Percentiles rank a stretch among this genome's conserved stretches.
Evolutionary conservation across 139 green algal genomes (phyloP).

Genomic region (Ettlia oleoabundans): DNA sequence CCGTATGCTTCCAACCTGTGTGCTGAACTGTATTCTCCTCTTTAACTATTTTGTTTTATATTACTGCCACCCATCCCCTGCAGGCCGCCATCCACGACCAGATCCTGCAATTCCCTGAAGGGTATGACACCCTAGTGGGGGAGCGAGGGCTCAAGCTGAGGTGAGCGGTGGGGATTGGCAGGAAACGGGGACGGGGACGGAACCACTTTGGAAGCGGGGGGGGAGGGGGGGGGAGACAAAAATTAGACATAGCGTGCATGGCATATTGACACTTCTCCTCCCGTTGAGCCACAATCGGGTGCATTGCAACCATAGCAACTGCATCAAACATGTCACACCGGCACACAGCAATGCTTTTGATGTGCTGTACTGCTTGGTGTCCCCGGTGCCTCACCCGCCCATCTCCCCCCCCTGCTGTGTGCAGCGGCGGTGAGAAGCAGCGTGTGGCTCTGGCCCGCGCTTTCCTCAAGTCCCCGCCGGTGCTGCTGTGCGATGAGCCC

Average conservation of each 20-base stretch:
- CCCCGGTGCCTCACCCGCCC: background rate
- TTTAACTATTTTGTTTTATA: background rate
- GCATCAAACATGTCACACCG: too few relatives aligned
- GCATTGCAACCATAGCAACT: too few relatives aligned
- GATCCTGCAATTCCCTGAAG: constrained; percentile 88
- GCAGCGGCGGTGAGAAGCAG: constrained; percentile 93
- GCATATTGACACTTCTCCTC: too few relatives aligned
- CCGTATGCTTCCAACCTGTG: background rate
- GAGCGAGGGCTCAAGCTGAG: constrained; percentile 94
- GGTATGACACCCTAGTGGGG: constrained; percentile 92
- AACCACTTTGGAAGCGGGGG: too few relatives aligned
- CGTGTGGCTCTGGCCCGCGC: constrained; percentile 89
- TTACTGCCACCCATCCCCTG: too few relatives aligned
- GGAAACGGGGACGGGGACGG: too few relatives aligned
- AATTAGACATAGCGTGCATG: too few relatives aligned
- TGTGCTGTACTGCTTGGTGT: background rate
- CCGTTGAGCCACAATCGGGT: too few relatives aligned
- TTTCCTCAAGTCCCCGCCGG: constrained; percentile 76
- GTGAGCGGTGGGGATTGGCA: background rate
- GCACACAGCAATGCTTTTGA: too few relatives aligned
- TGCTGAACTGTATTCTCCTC: background rate
- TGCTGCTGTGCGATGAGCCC: constrained; percentile 95
- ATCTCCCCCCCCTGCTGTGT: background rate
- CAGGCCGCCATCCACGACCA: constrained; percentile 83
- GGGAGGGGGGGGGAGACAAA: too few relatives aligned